Percentiles rank a stretch among this genome's conserved stretches.
These are phyloP conservation scores for Pinus tabuliformis DNA, from an alignment of 75 land plant genomes.

Conservation along the genomic window DNA sequence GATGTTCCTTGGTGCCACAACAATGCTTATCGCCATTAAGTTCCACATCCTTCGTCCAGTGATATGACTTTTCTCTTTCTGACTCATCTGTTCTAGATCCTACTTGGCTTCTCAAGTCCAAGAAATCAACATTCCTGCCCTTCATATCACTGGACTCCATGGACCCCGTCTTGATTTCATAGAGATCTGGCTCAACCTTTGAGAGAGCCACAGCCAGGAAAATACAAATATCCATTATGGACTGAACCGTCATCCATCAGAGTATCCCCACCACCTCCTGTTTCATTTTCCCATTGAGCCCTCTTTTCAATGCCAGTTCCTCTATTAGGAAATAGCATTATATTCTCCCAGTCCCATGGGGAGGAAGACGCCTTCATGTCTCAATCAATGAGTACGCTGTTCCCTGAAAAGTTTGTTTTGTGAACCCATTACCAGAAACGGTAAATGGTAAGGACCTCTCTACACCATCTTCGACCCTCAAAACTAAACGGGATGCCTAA, in stretches of 20 bases:
- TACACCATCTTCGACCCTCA: too few species aligned
- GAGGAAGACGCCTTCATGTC: constrained; percentile 5
- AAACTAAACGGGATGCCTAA: too few species aligned
- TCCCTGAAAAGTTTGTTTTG: too few species aligned
- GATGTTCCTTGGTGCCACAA: not conserved
- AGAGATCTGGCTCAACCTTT: not conserved
- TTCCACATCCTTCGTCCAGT: not conserved
- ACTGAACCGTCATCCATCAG: not conserved
- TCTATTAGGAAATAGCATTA: constrained; percentile 1
- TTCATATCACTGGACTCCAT: not conserved
- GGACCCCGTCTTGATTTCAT: not conserved
- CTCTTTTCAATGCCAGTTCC: not conserved
- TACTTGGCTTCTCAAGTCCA: constrained; percentile 8
- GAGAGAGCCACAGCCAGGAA: not conserved
- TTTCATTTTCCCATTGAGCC: not conserved
- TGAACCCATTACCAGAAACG: too few species aligned
- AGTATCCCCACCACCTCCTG: not conserved
- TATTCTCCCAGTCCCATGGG: constrained; percentile 9
- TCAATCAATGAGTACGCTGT: constrained; percentile 1
- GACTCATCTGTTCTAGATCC: not conserved
- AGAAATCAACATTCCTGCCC: not conserved
- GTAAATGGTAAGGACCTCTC: too few species aligned
- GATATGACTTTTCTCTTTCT: not conserved
- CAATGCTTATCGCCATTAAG: not conserved
- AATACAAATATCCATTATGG: not conserved